Evolutionary conservation across 2,329 filamentous ascomycete species (phyloP).

Genomic region (Microascus cirrosus): DNA sequence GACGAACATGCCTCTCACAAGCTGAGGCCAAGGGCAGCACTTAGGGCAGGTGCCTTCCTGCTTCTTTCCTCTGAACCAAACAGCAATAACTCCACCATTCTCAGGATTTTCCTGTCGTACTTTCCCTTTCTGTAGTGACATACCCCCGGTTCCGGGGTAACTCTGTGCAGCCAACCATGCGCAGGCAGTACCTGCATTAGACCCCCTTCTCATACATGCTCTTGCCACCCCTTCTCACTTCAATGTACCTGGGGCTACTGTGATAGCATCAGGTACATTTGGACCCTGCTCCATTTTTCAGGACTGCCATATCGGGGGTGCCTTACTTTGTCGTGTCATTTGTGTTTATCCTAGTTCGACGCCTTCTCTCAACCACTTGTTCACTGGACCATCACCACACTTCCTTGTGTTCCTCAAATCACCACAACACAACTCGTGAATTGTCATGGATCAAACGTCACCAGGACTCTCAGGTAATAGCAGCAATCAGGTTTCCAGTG

Average conservation of each 20-base stretch:
- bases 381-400: background rate
- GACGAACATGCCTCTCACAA: background rate
- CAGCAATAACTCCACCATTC: background rate
- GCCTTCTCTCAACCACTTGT: background rate
- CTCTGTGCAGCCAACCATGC: background rate
- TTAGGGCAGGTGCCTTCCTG: background rate
- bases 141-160: background rate
- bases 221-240: background rate
- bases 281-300: background rate
- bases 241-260: background rate
- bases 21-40: background rate
- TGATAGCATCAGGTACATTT: background rate
- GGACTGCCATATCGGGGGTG: background rate
- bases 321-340: background rate
- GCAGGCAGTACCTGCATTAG: background rate
- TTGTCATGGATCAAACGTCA: background rate
- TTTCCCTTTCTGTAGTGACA: background rate
- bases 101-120: background rate
- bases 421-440: background rate
- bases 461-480: background rate
- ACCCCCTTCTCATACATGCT: background rate
- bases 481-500: background rate
- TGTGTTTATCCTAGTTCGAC: background rate
- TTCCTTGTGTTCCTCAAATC: background rate
- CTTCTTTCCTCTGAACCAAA: background rate